Conservation (phyloP, 495 filamentous ascomycete species). For the Aspergillus ostianus region DNA sequence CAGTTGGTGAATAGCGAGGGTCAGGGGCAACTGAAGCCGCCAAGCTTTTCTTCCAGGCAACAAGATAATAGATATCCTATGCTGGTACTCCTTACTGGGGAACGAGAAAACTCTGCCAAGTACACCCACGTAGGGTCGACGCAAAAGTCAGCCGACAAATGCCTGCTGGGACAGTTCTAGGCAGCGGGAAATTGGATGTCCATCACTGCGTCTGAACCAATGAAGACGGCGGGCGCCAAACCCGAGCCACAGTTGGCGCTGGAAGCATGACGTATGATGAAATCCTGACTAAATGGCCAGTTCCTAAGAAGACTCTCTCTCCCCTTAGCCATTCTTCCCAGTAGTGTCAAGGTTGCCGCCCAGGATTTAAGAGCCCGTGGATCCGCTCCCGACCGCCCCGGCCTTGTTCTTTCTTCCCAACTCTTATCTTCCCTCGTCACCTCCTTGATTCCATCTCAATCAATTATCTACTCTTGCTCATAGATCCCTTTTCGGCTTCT, state of each 20-base stretch:
- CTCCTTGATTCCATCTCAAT: neutral
- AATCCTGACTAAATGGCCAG: slow-evolving; percentile 7
- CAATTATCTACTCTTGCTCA: neutral
- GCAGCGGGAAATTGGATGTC: slow-evolving; percentile 10
- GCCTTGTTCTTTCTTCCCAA: neutral
- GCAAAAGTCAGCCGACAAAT: slow-evolving; percentile 16
- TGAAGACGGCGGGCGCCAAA: neutral
- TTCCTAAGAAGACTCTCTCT: too few species aligned
- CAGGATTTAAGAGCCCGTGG: neutral
- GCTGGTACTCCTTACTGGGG: neutral
- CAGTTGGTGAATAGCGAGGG: neutral
- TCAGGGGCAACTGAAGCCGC: neutral
- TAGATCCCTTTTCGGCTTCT: neutral
- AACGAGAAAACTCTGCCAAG: slow-evolving; percentile 2
- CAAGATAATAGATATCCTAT: slow-evolving; percentile 3
- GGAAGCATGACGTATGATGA: slow-evolving; percentile 13
- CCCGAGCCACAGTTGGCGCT: slow-evolving; percentile 18
- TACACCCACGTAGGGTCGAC: neutral
- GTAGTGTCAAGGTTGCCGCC: too few species aligned
- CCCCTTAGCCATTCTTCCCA: too few species aligned
- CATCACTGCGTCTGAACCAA: slow-evolving; percentile 7
- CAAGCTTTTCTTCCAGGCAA: slow-evolving; percentile 13
- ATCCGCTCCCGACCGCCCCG: neutral
- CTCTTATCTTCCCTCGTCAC: neutral
- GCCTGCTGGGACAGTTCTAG: slow-evolving; percentile 4